Base-by-base conservation (phyloP, 257 asterid genomes). In the Forsythia viridissima region DNA sequence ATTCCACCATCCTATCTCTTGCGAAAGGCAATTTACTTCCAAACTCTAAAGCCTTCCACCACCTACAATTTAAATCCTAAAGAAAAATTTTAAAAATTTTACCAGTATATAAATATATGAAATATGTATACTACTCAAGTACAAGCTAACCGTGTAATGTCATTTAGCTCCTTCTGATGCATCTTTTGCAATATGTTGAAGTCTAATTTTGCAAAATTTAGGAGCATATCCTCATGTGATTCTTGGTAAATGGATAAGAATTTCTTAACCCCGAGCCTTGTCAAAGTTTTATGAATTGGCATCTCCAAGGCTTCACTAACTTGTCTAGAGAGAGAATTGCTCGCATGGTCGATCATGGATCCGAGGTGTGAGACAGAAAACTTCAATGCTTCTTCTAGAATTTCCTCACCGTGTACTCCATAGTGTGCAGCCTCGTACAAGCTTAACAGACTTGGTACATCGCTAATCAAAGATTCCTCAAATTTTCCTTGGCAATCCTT, bases 31-130 rank as follows among this genome's bases (percentile, higher is more conserved):
- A 8, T 30, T 82, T 82, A 3, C 34, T 80, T 5, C 61, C 13
- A 11, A 71, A 70, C 13, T 80, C 83, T 20, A 87, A 20, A 40
- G 4, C 37, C 52, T 84, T 78, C 90, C 88, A 86, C 90, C 90
- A 86, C 78, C 88, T 86, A 40, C 37, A 69, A 24, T 41, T 6
- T 10, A 20, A 2, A 20, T 34, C 2, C 51, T 8, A 43, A 51
- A 51, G 2, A 8, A 61, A 61, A 9, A 61, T 21, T 61, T 61
- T 9, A 8, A 20, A 2, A 61, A 61, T 3, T 20, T 21, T 61
- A 61, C 38, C 21, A 12, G 3, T 52, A 16, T 15, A 5, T 4
- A 52, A 0, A 20, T 18, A 16, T 16, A 4, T 18, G 8, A 52
- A 1, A 16, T 18, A 24, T 24, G 24, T 24, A 24, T 24, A 24